A percentile compares a stretch with the other conserved stretches of the same genome.
These are phyloP conservation scores for Cladorrhinum samala DNA, from an alignment of 495 filamentous ascomycete species.

Conservation along the genomic window DNA sequence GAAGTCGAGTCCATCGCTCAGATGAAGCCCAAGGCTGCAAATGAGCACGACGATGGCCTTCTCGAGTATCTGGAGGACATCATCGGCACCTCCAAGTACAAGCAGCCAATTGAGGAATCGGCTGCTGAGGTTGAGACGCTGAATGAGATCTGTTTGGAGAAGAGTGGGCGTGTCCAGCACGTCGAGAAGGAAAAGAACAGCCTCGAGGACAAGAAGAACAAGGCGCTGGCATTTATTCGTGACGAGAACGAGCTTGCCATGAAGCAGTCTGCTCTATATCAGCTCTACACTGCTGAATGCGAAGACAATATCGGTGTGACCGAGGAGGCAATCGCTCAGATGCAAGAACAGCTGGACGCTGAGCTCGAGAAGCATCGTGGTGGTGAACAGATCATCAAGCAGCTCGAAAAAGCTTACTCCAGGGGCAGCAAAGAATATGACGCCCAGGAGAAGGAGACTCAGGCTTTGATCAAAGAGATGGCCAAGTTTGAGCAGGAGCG, in stretches of 20 bases:
- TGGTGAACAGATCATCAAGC: slow-evolving; percentile 84
- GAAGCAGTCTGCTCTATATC: slow-evolving; percentile 86
- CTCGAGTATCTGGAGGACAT: slow-evolving; percentile 98
- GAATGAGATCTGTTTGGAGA: slow-evolving; percentile 92
- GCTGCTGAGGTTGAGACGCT: slow-evolving; percentile 81
- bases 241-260: slow-evolving; percentile 88
- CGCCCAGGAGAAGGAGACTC: slow-evolving; percentile 70
- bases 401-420: slow-evolving; percentile 79
- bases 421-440: slow-evolving; percentile 74
- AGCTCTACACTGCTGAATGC: slow-evolving; percentile 82
- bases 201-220: slow-evolving; percentile 93
- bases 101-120: slow-evolving; percentile 89
- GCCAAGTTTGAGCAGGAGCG: slow-evolving; percentile 89
- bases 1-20: slow-evolving; percentile 98
- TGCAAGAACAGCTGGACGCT: slow-evolving; percentile 79
- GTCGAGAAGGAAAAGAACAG: slow-evolving; percentile 94
- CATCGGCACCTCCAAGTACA: slow-evolving; percentile 97
- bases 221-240: slow-evolving; percentile 77
- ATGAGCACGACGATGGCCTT: slow-evolving; percentile 92
- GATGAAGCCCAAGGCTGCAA: slow-evolving; percentile 94
- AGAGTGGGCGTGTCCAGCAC: slow-evolving; percentile 88
- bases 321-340: slow-evolving; percentile 80
- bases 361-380: slow-evolving; percentile 91
- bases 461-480: slow-evolving; percentile 79
- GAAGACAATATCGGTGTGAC: slow-evolving; percentile 83